Evolutionary conservation across 2,329 filamentous ascomycete species (phyloP).

Genomic region (Fonsecaea multimorphosa): DNA sequence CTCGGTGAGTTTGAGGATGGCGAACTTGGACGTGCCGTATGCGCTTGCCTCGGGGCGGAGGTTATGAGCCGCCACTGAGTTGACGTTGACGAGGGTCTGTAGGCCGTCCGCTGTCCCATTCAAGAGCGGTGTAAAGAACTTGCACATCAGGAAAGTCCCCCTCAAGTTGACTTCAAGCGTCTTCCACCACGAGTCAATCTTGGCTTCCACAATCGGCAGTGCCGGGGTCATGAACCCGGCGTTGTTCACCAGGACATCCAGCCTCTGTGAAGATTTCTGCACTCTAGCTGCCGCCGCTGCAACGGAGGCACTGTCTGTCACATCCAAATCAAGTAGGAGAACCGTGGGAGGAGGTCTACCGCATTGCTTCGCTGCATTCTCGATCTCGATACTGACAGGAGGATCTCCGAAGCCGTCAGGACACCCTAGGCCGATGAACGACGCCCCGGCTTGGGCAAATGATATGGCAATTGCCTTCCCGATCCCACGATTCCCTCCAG

Average conservation of each 20-base stretch:
- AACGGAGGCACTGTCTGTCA: conserved; percentile 49
- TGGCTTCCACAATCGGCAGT: conserved; percentile 40
- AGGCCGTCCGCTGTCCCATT: conserved; percentile 37
- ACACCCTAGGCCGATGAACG: conserved; percentile 59
- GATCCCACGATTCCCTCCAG: conserved; percentile 46
- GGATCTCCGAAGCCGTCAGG: conserved; percentile 52
- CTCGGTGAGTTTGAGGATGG: conserved; percentile 54
- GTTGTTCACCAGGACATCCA: conserved; percentile 38
- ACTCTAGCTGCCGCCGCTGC: conserved; percentile 45
- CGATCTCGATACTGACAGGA: conserved; percentile 45
- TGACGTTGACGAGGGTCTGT: conserved; percentile 46
- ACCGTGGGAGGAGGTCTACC: conserved; percentile 49
- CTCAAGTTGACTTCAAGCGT: conserved; percentile 60
- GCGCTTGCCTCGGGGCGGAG: conserved; percentile 47
- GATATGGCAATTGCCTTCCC: conserved; percentile 46
- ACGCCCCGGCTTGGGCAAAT: conserved; percentile 45
- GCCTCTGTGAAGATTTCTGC: conserved; percentile 40
- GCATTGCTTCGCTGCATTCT: conserved; percentile 45
- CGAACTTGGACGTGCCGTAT: conserved; percentile 57
- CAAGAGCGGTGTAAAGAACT: conserved; percentile 42
- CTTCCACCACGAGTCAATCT: conserved; percentile 52
- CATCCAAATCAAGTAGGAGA: conserved; percentile 52
- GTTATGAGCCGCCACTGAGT: conserved; percentile 50
- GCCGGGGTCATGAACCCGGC: conserved; percentile 36
- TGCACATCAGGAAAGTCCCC: conserved; percentile 44